Conservation (phyloP, 2,329 filamentous ascomycete species). For the Lachnellula cervina region DNA sequence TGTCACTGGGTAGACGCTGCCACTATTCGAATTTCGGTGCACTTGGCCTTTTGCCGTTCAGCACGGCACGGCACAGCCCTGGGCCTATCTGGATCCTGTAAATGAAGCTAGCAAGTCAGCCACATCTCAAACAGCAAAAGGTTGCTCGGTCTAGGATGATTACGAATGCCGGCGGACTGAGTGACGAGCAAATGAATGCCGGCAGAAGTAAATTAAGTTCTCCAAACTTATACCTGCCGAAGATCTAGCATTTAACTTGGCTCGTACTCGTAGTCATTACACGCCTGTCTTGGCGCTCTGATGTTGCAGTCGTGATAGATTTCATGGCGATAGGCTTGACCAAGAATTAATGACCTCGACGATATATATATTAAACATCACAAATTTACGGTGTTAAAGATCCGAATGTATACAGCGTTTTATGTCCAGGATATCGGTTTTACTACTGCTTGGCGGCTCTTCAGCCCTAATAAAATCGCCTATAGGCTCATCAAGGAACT, state of each 20-base stretch:
- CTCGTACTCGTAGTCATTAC: too few relatives aligned
- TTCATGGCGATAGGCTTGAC: too few relatives aligned
- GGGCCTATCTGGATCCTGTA: not conserved
- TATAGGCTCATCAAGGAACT: slow-evolving; percentile 1
- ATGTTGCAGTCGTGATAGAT: too few relatives aligned
- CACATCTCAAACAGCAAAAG: not conserved
- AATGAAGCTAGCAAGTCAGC: too few relatives aligned
- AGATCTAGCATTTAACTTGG: too few relatives aligned
- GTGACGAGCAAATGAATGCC: slow-evolving; percentile 1
- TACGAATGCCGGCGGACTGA: not conserved
- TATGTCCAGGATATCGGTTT: too few relatives aligned
- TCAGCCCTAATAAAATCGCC: not conserved
- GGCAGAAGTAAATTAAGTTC: not conserved
- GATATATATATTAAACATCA: too few relatives aligned
- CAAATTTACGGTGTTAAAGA: too few relatives aligned
- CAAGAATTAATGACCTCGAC: too few relatives aligned
- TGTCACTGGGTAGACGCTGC: not conserved
- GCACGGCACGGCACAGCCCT: not conserved
- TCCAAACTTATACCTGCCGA: too few relatives aligned
- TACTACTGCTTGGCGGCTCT: not conserved
- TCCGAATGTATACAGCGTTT: too few relatives aligned
- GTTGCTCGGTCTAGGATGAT: not conserved
- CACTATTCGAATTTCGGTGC: not conserved
- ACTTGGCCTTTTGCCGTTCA: not conserved
- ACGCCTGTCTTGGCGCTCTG: too few relatives aligned